These are phyloP conservation scores for Starmerella lactis-condensi DNA, from an alignment of 805 yeast genomes.

Conservation along the genomic window DNA sequence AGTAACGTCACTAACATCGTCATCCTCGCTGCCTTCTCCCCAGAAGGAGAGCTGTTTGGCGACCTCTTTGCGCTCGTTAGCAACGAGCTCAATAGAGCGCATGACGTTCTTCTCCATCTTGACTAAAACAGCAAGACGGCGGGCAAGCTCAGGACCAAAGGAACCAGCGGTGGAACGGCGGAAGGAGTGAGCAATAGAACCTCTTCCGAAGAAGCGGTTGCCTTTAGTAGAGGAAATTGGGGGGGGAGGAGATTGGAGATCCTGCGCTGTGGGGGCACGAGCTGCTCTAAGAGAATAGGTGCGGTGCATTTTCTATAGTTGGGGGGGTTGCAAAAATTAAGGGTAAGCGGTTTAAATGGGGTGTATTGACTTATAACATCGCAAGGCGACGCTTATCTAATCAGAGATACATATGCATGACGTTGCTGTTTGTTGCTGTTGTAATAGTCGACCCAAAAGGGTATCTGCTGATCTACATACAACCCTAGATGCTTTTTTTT, in stretches of 20 bases:
- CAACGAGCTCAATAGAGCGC: constrained; percentile 82
- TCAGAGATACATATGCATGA: constrained; percentile 10
- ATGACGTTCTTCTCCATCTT: constrained; percentile 92
- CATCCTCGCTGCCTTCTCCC: constrained; percentile 91
- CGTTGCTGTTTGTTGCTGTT: constrained; percentile 14
- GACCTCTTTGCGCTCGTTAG: constrained; percentile 85
- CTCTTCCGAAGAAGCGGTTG: constrained; percentile 76
- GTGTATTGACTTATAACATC: constrained; percentile 11
- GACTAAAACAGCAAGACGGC: constrained; percentile 77
- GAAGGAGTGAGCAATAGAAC: constrained; percentile 27
- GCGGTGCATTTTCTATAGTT: constrained; percentile 60
- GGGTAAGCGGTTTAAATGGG: neutral
- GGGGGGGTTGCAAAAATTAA: constrained; percentile 1
- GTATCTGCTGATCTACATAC: constrained; percentile 16
- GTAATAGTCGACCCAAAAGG: constrained; percentile 12
- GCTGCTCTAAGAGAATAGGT: constrained; percentile 88
- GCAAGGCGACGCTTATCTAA: constrained; percentile 10
- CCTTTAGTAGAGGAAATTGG: constrained; percentile 79
- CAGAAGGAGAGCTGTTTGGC: constrained; percentile 92
- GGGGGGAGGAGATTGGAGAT: constrained; percentile 83
- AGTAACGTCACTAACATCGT: constrained; percentile 89
- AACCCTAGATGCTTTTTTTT: no score
- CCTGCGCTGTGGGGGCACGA: constrained; percentile 96
- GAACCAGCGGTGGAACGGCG: constrained; percentile 79
- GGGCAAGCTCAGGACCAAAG: constrained; percentile 84